These are phyloP conservation scores for Globisporangium cederbergense DNA, from an alignment of 352 stramenopile genomes.

Conservation along the genomic window DNA sequence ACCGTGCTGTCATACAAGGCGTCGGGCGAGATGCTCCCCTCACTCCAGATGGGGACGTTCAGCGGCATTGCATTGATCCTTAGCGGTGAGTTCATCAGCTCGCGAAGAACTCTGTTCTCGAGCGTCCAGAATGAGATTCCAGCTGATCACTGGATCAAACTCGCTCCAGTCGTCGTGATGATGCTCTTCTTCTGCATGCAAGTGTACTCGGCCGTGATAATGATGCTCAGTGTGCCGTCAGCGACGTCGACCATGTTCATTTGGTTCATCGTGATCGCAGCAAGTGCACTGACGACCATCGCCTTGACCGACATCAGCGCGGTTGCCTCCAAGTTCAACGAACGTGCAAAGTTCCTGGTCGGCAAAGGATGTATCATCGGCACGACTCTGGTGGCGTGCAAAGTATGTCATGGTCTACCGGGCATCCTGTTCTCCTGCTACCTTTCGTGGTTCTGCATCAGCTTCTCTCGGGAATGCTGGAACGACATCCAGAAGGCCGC, in stretches of 20 bases:
- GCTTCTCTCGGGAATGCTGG: slow-evolving; percentile 69
- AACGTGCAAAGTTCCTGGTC: slow-evolving; percentile 27
- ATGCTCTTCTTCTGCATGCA: slow-evolving; percentile 58
- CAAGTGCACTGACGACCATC: slow-evolving; percentile 42
- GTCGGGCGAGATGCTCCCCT: slow-evolving; percentile 54
- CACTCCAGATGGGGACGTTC: slow-evolving; percentile 72
- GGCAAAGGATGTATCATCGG: slow-evolving; percentile 36
- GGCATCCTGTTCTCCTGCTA: slow-evolving; percentile 53
- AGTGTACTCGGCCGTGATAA: slow-evolving; percentile 42
- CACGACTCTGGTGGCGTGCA: slow-evolving; percentile 46
- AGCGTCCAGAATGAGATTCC: slow-evolving; percentile 43
- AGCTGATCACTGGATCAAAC: slow-evolving; percentile 75
- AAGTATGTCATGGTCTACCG: slow-evolving; percentile 35
- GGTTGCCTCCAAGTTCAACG: slow-evolving; percentile 32
- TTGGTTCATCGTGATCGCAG: slow-evolving; percentile 42
- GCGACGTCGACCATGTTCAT: slow-evolving; percentile 37
- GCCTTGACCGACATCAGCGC: slow-evolving; percentile 41
- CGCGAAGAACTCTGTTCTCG: slow-evolving; percentile 20
- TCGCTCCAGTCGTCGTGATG: slow-evolving; percentile 61
- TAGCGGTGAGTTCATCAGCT: slow-evolving; percentile 42
- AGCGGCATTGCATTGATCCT: slow-evolving; percentile 59
- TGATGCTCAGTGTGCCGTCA: slow-evolving; percentile 38
- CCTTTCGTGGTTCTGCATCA: slow-evolving; percentile 66
- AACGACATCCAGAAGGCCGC: slow-evolving; percentile 49
- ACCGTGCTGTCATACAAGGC: slow-evolving; percentile 59